Evolutionary conservation across 148 eudicot species (phyloP).

Genomic region (Nepenthes mirabilis): DNA sequence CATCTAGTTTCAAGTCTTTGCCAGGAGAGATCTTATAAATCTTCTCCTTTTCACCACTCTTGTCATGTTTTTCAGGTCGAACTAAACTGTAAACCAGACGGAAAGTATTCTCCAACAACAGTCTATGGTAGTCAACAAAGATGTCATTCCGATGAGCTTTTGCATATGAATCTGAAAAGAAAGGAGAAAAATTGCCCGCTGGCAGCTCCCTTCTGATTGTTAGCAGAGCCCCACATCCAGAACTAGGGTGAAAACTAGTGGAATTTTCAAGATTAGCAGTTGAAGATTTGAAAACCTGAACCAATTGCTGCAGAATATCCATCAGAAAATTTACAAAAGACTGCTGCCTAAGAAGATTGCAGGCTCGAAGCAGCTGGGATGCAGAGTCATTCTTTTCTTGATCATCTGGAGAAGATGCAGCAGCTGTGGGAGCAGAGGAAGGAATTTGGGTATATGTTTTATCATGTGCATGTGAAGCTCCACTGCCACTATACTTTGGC

Average conservation of each 20-base stretch:
- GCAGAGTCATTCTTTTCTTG: conserved; percentile 73
- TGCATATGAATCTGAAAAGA: conserved; percentile 95
- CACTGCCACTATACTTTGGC: conserved; percentile 60
- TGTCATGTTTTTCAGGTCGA: conserved; percentile 98
- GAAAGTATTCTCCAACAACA: conserved; percentile 84
- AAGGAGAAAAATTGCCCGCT: conserved; percentile 95
- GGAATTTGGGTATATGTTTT: conserved; percentile 34
- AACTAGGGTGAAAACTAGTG: conserved; percentile 49
- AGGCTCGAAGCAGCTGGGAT: conserved; percentile 70
- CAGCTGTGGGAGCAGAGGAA: conserved; percentile 23
- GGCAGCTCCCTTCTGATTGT: conserved; percentile 93
- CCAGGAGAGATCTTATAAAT: conserved; percentile 45
- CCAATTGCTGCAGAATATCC: conserved; percentile 97
- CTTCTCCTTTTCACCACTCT: conserved; percentile 80
- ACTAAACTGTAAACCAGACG: conserved; percentile 86
- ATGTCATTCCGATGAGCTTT: conserved; percentile 79
- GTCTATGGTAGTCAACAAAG: conserved; percentile 92
- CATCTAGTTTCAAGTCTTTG: conserved; percentile 92
- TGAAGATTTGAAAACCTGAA: conserved; percentile 75
- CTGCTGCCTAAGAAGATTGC: conserved; percentile 84
- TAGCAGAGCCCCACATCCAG: conserved; percentile 88
- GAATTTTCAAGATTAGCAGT: conserved; percentile 42
- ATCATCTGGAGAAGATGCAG: conserved; percentile 37
- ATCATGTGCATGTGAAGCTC: conserved; percentile 54
- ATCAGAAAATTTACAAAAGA: conserved; percentile 77